Percentiles rank a stretch among this genome's conserved stretches.
phyloP scores from a whole-genome alignment of 495 filamentous ascomycete genomes.

The Achaetomiella virescens region DNA sequence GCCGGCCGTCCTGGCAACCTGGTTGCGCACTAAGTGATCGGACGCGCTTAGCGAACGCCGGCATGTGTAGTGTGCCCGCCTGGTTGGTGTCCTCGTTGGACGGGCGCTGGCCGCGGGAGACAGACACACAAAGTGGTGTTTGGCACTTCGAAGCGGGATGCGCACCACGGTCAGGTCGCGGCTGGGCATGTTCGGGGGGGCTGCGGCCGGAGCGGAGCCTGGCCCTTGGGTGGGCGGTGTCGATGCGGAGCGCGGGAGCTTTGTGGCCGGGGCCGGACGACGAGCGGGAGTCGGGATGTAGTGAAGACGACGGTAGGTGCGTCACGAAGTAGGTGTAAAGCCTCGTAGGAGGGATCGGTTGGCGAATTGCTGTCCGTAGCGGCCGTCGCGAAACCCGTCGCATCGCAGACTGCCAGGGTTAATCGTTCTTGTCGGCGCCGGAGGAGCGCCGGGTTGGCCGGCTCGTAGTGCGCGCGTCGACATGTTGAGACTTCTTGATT shows the following conservation, averaged over 20 bases:
- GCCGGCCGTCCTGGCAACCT: constrained; percentile 35
- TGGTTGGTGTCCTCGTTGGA: constrained; percentile 95
- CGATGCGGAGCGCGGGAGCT: constrained; percentile 75
- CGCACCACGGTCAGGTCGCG: constrained; percentile 93
- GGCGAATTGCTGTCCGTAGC: background rate
- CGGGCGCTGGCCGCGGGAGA: constrained; percentile 71
- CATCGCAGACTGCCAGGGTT: constrained; percentile 10
- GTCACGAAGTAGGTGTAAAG: constrained; percentile 98
- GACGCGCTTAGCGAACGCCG: constrained; percentile 83
- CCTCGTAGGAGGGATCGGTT: constrained; percentile 38
- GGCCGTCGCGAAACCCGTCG: constrained; percentile 8
- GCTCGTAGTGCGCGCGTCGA: constrained; percentile 11
- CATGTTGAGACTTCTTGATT: constrained; percentile 10
- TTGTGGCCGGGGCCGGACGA: constrained; percentile 61
- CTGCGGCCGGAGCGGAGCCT: constrained; percentile 49
- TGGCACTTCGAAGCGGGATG: constrained; percentile 89
- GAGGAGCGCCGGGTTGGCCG: constrained; percentile 17
- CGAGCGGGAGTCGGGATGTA: constrained; percentile 75
- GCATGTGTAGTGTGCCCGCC: constrained; percentile 86
- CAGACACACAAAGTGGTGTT: constrained; percentile 83
- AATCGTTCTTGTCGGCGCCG: constrained; percentile 12
- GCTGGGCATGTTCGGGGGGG: constrained; percentile 49
- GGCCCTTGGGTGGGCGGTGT: constrained; percentile 64
- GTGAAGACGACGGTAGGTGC: constrained; percentile 84
- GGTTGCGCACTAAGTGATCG: constrained; percentile 55